Evolutionary conservation across 2,329 filamentous ascomycete genomes (phyloP).

Genomic region (Alternaria ethzedia): DNA sequence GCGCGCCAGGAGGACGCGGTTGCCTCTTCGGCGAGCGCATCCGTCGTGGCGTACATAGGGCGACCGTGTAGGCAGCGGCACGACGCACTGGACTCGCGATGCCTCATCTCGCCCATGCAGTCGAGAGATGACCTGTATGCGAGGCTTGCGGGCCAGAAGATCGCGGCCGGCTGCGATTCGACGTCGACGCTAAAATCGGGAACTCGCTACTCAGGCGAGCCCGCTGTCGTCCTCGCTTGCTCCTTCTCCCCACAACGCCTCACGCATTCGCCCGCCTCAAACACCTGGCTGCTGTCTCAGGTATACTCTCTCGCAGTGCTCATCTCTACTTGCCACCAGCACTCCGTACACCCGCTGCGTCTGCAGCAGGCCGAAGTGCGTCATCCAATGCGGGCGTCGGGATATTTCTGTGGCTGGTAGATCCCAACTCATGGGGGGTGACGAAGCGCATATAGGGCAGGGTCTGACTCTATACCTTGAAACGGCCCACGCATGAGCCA

Average conservation of each 20-base stretch:
- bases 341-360: conserved; percentile 32
- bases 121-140: conserved; percentile 35
- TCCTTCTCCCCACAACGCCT: conserved; percentile 9
- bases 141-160: conserved; percentile 36
- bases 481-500: conserved; percentile 51
- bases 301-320: conserved; percentile 23
- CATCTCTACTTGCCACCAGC: conserved; percentile 27
- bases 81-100: conserved; percentile 5
- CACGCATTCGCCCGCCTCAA: conserved; percentile 1
- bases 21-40: conserved; percentile 7
- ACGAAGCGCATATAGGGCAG: conserved; percentile 48
- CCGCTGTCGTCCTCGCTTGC: conserved; percentile 19
- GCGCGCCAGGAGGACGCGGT: not conserved
- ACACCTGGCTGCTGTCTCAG: conserved; percentile 18
- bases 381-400: conserved; percentile 35
- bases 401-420: conserved; percentile 46
- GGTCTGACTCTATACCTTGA: conserved; percentile 46
- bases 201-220: conserved; percentile 7
- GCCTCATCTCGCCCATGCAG: conserved; percentile 30
- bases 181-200: conserved; percentile 24
- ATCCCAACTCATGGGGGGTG: conserved; percentile 41
- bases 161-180: conserved; percentile 28
- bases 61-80: not conserved
- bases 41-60: conserved; percentile 10
- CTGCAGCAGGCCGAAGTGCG: conserved; percentile 39